Evolutionary conservation across 2,329 filamentous ascomycete species (phyloP).

Genomic region (Hortaea sp.): DNA sequence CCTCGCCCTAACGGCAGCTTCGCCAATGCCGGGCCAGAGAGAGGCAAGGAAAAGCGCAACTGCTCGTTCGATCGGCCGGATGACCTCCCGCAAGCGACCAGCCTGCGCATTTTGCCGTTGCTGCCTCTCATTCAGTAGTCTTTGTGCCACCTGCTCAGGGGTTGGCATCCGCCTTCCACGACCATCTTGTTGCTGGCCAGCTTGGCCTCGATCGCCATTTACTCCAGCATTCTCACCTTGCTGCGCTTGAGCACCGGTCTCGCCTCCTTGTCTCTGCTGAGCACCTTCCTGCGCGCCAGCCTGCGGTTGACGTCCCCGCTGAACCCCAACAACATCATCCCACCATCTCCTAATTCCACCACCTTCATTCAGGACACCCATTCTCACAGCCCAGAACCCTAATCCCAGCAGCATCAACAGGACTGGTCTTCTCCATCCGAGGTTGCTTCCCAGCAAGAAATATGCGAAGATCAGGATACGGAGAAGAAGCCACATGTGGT

Average conservation of each 20-base stretch:
- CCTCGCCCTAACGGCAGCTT: conserved; percentile 48
- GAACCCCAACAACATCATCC: conserved; percentile 28
- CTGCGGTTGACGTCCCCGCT: not conserved
- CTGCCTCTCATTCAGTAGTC: conserved; percentile 25
- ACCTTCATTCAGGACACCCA: conserved; percentile 32
- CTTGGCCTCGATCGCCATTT: not conserved
- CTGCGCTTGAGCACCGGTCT: conserved; percentile 1
- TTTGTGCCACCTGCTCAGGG: conserved; percentile 32
- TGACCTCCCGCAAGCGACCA: conserved; percentile 16
- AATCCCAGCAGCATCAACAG: conserved; percentile 30
- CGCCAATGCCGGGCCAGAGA: conserved; percentile 52
- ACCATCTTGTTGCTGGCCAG: not conserved
- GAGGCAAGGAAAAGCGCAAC: conserved; percentile 54
- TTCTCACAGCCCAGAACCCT: conserved; percentile 32
- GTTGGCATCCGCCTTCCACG: conserved; percentile 19
- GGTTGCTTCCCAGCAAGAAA: conserved; percentile 42
- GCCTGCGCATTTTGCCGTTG: conserved; percentile 11
- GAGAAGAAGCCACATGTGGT: conserved; percentile 46
- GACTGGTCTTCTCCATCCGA: conserved; percentile 33
- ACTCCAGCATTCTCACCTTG: not conserved
- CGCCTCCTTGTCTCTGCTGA: not conserved
- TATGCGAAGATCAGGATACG: conserved; percentile 50
- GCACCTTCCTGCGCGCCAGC: not conserved
- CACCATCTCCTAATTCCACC: conserved; percentile 32
- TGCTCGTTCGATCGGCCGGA: conserved; percentile 44